Conservation (phyloP, 345 rosid genomes). For the Trapa bicornis region DNA sequence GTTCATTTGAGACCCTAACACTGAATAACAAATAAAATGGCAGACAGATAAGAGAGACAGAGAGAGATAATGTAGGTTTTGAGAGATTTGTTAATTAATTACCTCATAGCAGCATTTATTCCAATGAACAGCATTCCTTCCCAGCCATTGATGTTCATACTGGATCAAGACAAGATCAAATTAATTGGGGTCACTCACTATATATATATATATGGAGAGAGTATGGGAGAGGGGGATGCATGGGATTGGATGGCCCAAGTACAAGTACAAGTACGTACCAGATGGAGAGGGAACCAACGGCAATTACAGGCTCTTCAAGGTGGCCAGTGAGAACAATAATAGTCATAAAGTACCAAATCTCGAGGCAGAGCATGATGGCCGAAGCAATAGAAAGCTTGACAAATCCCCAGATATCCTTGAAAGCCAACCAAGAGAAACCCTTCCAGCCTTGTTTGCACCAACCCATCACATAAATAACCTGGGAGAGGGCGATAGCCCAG, state of each 20-base stretch:
- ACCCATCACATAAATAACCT: slow-evolving; percentile 55
- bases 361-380: slow-evolving; percentile 93
- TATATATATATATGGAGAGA: neutral
- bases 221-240: neutral
- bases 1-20: slow-evolving; percentile 80
- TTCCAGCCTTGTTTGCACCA: slow-evolving; percentile 90
- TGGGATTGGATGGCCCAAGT: neutral
- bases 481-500: slow-evolving; percentile 43
- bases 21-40: slow-evolving; percentile 16
- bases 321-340: slow-evolving; percentile 93
- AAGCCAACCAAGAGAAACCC: slow-evolving; percentile 80
- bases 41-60: too few species aligned
- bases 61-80: neutral
- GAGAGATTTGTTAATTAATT: slow-evolving; percentile 11
- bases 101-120: slow-evolving; percentile 90
- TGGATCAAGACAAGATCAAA: slow-evolving; percentile 15
- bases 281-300: slow-evolving; percentile 88
- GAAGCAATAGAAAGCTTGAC: slow-evolving; percentile 72
- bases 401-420: slow-evolving; percentile 71
- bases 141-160: slow-evolving; percentile 99
- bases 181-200: too few species aligned
- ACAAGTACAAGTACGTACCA: slow-evolving; percentile 26
- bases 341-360: slow-evolving; percentile 96
- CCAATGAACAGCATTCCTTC: slow-evolving; percentile 93
- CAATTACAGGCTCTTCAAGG: slow-evolving; percentile 68